These are phyloP conservation scores for Thielaviopsis populi DNA, from an alignment of 2,329 filamentous ascomycete genomes.

Conservation along the genomic window DNA sequence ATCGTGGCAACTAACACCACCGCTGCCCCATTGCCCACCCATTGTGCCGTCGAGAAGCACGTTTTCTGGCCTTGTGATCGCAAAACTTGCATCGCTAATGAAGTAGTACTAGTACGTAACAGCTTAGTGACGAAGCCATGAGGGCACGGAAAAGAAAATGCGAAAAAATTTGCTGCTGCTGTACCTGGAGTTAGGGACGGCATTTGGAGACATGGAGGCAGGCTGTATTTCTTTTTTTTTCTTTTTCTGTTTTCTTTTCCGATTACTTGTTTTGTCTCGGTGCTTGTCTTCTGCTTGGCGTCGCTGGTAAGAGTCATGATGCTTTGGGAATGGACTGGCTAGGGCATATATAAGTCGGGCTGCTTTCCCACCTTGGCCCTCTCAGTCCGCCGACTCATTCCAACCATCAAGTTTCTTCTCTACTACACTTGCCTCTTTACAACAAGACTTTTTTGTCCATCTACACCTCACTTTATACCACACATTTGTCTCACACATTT, in stretches of 20 bases:
- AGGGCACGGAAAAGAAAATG: not conserved
- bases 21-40: not conserved
- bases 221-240: not conserved
- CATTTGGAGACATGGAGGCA: not conserved
- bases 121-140: not conserved
- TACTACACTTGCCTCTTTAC: not conserved
- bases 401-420: not conserved
- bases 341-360: not conserved
- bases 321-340: not conserved
- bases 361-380: not conserved
- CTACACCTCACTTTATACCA: not conserved
- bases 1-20: not conserved
- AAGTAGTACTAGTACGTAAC: conserved; percentile 3
- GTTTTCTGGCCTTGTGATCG: conserved; percentile 4
- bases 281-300: too few relatives aligned
- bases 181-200: not conserved
- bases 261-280: not conserved
- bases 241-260: not conserved
- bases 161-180: not conserved
- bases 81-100: not conserved
- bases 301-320: not conserved
- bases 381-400: not conserved
- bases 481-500: not conserved
- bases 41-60: not conserved
- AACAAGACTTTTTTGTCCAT: not conserved